Base-by-base conservation (phyloP, 371 early-diverging fungal species). In the Saksenaea vasiformis region DNA sequence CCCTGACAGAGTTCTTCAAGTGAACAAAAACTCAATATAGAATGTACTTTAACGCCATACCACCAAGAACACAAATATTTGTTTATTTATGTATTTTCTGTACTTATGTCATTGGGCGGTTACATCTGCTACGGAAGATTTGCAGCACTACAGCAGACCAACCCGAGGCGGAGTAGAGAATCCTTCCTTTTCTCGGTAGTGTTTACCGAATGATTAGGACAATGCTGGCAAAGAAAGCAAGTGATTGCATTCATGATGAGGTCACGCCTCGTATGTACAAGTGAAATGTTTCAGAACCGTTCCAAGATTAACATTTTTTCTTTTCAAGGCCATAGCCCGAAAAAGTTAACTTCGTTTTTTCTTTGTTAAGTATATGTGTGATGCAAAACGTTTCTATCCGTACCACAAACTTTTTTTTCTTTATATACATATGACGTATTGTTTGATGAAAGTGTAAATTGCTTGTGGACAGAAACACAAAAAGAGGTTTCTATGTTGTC, bases 1-100 rank as follows among this genome's bases (percentile, higher is more conserved):
- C 80, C 61, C 69, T 87, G 62, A 86, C 88, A 58, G 86, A 87
- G 77, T 85, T 85, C 11, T 24, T 84, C 87, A 58, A 84, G 83
- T 65, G 87, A 87, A 71, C 85, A 85, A 85, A 85, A 85, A 85
- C 72, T 0, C 54, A 66, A 35, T 60, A 63, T 31, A 75, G 74
- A 10, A 67, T 87, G 37, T 76, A 80, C 27, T 85, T 85, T 19
- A 85, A 82, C 35, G 76, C 79, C 19, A 82, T 87, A 24, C 13
- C 39, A 19, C 4, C 2, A 0, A 58, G n/a, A 38, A 54, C 34
- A 44, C 53, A 17, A 34, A 37, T 34, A 31, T 17, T 64, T 34
- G 17, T 17, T 64, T 8, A 22, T 19, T 41, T 51, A 31, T 31
- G 31, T 31, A 26, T 13, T 1, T 61, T 54, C 36, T 13, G 15